Evolutionary conservation across 1,139 yeast genomes (phyloP).

Genomic region (Geotrichum fermentans): DNA sequence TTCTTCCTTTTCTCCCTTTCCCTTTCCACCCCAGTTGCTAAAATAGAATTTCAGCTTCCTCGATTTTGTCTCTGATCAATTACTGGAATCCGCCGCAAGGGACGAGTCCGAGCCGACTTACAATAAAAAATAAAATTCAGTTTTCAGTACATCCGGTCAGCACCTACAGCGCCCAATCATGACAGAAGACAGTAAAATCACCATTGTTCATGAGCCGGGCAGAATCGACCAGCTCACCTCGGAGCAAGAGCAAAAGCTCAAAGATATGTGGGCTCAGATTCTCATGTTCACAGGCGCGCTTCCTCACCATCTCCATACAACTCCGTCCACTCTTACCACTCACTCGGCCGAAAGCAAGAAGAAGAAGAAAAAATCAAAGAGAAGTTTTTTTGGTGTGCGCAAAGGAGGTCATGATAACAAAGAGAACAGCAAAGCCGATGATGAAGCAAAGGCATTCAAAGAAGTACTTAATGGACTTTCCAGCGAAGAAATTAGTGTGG

Average conservation of each 20-base stretch:
- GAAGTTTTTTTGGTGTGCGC: slow-evolving; percentile 30
- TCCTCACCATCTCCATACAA: slow-evolving; percentile 38
- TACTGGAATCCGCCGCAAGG: too few species aligned
- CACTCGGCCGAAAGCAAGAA: slow-evolving; percentile 28
- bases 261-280: slow-evolving; percentile 70
- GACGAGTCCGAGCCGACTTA: too few species aligned
- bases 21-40: too few species aligned
- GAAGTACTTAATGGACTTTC: slow-evolving; percentile 12
- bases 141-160: too few species aligned
- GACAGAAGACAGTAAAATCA: too few species aligned
- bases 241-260: slow-evolving; percentile 61
- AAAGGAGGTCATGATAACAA: slow-evolving; percentile 18
- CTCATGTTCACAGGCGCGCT: slow-evolving; percentile 59
- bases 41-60: too few species aligned
- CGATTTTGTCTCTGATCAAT: too few species aligned
- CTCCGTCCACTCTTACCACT: slow-evolving; percentile 25
- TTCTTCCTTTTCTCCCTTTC: too few species aligned
- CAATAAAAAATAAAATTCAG: too few species aligned
- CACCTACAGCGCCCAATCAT: too few species aligned
- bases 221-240: slow-evolving; percentile 55
- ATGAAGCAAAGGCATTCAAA: slow-evolving; percentile 20
- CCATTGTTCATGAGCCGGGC: slow-evolving; percentile 37
- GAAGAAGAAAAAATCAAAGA: slow-evolving; percentile 28
- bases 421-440: slow-evolving; percentile 10
- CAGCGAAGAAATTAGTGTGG: slow-evolving; percentile 23